Evolutionary conservation across 148 eudicot species (phyloP).

Genomic region (Silene conica): DNA sequence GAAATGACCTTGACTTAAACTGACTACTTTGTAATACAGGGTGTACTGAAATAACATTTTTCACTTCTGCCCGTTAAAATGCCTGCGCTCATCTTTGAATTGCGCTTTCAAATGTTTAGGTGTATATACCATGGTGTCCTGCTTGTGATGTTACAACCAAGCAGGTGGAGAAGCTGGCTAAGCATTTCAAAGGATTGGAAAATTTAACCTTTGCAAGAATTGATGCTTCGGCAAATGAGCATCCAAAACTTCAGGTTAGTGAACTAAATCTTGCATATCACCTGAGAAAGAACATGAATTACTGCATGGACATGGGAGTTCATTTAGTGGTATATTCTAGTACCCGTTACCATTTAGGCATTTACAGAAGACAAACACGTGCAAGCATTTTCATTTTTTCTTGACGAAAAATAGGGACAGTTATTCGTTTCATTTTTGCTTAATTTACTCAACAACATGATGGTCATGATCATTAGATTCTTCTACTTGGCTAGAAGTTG

Average conservation of each 20-base stretch:
- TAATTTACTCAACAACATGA: no score
- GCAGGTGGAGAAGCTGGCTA: slow-evolving; percentile 87
- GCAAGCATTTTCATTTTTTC: neutral
- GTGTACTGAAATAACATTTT: neutral
- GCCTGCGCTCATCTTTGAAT: neutral
- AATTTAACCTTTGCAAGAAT: slow-evolving; percentile 62
- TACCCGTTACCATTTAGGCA: neutral
- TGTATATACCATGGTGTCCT: slow-evolving; percentile 89
- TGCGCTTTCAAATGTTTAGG: slow-evolving; percentile 34
- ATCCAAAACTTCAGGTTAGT: slow-evolving; percentile 70
- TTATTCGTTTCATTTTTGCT: no score
- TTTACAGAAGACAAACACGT: neutral
- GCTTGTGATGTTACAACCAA: slow-evolving; percentile 71
- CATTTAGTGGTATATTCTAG: neutral
- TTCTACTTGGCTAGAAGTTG: no score
- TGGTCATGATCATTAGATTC: no score
- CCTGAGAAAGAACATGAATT: neutral
- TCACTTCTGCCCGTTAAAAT: neutral
- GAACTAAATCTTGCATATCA: slow-evolving; percentile 1
- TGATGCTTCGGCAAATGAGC: slow-evolving; percentile 86
- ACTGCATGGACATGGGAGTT: neutral
- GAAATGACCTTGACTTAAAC: no score
- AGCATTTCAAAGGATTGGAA: slow-evolving; percentile 83
- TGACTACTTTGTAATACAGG: no score
- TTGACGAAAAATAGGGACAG: no score